These are phyloP conservation scores for Tylopilus balloui DNA, from an alignment of 768 basidiomycete species.

Conservation along the genomic window DNA sequence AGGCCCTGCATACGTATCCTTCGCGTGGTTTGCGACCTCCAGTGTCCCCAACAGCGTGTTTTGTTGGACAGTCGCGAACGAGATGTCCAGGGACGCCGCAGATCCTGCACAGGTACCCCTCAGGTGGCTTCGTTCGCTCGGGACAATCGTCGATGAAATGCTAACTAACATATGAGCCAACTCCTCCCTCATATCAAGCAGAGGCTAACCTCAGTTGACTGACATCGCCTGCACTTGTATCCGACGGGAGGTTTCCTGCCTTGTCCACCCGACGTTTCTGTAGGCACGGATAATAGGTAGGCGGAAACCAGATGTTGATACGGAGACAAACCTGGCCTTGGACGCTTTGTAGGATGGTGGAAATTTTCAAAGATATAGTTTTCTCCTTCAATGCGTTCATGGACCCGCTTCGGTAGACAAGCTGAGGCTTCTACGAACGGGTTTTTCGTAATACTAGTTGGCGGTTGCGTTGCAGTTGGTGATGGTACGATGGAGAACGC, in stretches of 20 bases:
- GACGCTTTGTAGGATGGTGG: slow-evolving; percentile 53
- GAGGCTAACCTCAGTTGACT: slow-evolving; percentile 60
- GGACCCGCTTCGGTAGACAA: slow-evolving; percentile 48
- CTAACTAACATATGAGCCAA: slow-evolving; percentile 33
- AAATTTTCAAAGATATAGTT: slow-evolving; percentile 71
- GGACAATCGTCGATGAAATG: slow-evolving; percentile 78
- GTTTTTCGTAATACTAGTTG: slow-evolving; percentile 65
- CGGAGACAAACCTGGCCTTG: slow-evolving; percentile 44
- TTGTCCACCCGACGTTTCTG: slow-evolving; percentile 34
- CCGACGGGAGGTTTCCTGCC: slow-evolving; percentile 60
- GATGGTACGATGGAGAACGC: slow-evolving; percentile 81
- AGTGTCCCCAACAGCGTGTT: slow-evolving; percentile 73
- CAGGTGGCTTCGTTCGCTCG: slow-evolving; percentile 68
- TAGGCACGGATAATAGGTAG: background rate
- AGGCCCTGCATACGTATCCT: slow-evolving; percentile 89
- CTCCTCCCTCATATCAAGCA: background rate
- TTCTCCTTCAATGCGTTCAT: slow-evolving; percentile 45
- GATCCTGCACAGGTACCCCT: slow-evolving; percentile 83
- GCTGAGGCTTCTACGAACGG: slow-evolving; percentile 50
- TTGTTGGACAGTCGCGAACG: slow-evolving; percentile 84
- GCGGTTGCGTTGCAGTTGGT: slow-evolving; percentile 38
- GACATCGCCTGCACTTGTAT: slow-evolving; percentile 75
- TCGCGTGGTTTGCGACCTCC: slow-evolving; percentile 77
- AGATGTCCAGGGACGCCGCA: slow-evolving; percentile 85
- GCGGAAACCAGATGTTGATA: background rate